Percentiles rank a stretch among this genome's conserved stretches.
Conservation (phyloP, 139 green algal species). For the Tetraselmis striata region DNA sequence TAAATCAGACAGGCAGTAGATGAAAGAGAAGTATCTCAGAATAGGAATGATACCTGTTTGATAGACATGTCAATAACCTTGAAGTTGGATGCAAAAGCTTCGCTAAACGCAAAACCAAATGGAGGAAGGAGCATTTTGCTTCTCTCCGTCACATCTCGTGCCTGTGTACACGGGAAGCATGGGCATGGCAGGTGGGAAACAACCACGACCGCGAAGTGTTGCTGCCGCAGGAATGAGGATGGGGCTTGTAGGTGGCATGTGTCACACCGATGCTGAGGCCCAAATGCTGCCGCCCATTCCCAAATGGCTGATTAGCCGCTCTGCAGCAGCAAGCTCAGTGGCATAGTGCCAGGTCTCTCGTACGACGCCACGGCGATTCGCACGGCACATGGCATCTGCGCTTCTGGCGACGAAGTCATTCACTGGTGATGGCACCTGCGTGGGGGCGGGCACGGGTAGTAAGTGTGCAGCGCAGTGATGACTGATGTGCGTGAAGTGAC, state of each 20-base stretch:
- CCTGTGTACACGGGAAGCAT: background rate
- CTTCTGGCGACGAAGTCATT: background rate
- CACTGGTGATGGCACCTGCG: background rate
- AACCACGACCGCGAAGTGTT: background rate
- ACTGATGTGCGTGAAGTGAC: background rate
- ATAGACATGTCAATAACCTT: background rate
- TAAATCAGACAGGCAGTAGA: background rate
- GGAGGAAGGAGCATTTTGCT: background rate
- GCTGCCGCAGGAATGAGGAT: background rate
- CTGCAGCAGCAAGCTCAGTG: background rate
- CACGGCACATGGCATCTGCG: background rate
- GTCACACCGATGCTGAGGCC: background rate
- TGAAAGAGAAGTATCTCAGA: background rate
- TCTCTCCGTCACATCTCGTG: background rate
- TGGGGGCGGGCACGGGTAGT: background rate
- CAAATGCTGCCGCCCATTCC: background rate
- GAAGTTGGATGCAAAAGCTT: background rate
- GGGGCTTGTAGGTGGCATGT: no score
- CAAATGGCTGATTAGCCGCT: background rate
- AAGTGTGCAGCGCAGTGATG: background rate
- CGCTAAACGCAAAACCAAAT: background rate
- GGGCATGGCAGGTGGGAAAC: background rate
- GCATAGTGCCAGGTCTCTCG: background rate
- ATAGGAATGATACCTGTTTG: no score
- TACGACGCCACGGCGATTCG: background rate